phyloP scores from a whole-genome alignment of 257 asterid genomes.

The Thymus quinquecostatus region DNA sequence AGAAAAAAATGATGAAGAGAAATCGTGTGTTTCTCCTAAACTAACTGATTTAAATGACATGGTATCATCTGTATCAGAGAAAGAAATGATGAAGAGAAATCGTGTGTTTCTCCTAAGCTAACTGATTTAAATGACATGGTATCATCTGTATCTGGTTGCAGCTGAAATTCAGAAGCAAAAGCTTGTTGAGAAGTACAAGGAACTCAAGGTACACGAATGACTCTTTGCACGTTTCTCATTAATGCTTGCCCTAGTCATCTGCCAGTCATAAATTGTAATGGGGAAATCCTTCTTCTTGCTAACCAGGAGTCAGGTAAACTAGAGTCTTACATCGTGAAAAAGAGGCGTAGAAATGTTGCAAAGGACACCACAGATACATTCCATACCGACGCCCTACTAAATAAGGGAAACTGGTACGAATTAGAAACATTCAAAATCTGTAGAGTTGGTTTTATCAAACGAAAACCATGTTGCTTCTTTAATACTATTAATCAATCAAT shows the following conservation, averaged over 20 bases:
- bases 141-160: too few species aligned
- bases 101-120: not conserved
- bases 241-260: too few species aligned
- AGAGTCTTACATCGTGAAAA: too few species aligned
- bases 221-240: not conserved
- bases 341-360: too few species aligned
- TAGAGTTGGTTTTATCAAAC: too few species aligned
- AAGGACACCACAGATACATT: too few species aligned
- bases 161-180: constrained; percentile 29
- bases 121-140: too few species aligned
- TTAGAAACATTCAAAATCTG: not conserved
- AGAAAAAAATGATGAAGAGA: not conserved
- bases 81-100: not conserved
- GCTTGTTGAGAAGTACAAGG: constrained; percentile 70
- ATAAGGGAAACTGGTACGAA: constrained; percentile 19
- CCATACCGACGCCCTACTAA: too few species aligned
- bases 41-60: too few species aligned
- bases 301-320: constrained; percentile 43
- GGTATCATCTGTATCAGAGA: not conserved
- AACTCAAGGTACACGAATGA: constrained; percentile 64
- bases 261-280: too few species aligned
- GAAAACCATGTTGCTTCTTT: too few species aligned
- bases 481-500: too few species aligned
- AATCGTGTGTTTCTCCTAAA: not conserved
- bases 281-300: not conserved